Percentiles rank a stretch among this genome's conserved stretches.
These are phyloP conservation scores for Lonicera japonica DNA, from an alignment of 129 eudicot species.

Conservation along the genomic window DNA sequence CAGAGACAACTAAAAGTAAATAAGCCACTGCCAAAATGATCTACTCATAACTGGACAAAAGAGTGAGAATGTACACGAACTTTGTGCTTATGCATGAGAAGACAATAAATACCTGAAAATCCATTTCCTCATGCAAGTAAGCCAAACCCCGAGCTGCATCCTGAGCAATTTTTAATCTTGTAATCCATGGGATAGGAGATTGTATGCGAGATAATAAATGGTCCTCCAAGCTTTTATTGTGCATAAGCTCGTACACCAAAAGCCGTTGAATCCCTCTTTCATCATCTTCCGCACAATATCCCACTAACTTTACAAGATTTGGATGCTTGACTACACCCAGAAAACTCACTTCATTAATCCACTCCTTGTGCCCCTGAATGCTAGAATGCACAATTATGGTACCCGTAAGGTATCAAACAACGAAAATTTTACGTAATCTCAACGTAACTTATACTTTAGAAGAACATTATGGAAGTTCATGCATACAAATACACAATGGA, in stretches of 20 bases:
- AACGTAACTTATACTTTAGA: too few species aligned
- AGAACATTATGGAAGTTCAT: too few species aligned
- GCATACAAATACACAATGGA: too few species aligned
- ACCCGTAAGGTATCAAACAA: constrained; percentile 17
- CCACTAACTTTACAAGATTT: constrained; percentile 80
- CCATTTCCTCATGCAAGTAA: constrained; percentile 95
- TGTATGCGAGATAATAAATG: constrained; percentile 58
- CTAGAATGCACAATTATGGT: constrained; percentile 54
- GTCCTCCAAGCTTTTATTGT: constrained; percentile 77
- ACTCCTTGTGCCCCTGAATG: constrained; percentile 98
- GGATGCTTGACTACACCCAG: constrained; percentile 90
- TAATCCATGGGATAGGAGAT: constrained; percentile 70
- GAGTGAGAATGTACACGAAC: too few species aligned
- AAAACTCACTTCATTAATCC: constrained; percentile 91
- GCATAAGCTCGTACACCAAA: constrained; percentile 81
- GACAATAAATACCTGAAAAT: constrained; percentile 61
- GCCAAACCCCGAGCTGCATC: constrained; percentile 97
- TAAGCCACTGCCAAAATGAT: too few species aligned
- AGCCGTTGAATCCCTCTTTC: constrained; percentile 96
- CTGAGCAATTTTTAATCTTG: constrained; percentile 74
- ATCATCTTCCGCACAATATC: constrained; percentile 96
- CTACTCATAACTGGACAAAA: too few species aligned
- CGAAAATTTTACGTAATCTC: too few species aligned
- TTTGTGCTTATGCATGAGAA: neutral
- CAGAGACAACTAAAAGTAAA: too few species aligned